These are phyloP conservation scores for Diaporthe helianthi DNA, from an alignment of 2,329 filamentous ascomycete species.

Conservation along the genomic window DNA sequence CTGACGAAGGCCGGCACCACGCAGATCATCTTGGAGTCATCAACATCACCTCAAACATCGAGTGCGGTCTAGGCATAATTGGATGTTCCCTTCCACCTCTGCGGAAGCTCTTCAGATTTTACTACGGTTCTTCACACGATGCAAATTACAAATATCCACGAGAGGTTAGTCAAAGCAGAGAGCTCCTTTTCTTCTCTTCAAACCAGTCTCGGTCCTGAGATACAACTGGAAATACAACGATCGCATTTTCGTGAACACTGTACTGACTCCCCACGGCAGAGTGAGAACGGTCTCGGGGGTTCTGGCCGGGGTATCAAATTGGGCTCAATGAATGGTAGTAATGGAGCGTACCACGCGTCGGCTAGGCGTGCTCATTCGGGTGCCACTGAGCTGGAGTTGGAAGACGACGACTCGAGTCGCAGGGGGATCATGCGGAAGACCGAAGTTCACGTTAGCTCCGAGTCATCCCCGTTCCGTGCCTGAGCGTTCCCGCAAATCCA, in stretches of 20 bases:
- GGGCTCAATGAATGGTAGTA: not conserved
- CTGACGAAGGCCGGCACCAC: not conserved
- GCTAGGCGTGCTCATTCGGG: not conserved
- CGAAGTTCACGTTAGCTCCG: not conserved
- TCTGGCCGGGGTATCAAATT: not conserved
- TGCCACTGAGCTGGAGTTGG: not conserved
- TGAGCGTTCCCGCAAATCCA: not conserved
- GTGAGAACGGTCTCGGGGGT: not conserved
- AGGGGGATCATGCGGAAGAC: constrained; percentile 4
- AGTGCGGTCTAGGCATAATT: not conserved
- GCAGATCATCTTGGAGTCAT: not conserved
- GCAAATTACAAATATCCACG: not conserved
- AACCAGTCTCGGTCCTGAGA: not conserved
- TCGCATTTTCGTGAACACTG: not conserved
- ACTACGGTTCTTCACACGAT: not conserved
- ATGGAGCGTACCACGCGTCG: not conserved
- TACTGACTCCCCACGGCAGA: not conserved
- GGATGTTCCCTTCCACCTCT: constrained; percentile 5
- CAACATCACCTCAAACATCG: constrained; percentile 4
- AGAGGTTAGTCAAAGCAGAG: not conserved
- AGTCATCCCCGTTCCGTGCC: not conserved
- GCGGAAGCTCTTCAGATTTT: not conserved
- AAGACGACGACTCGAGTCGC: not conserved
- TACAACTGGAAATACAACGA: not conserved
- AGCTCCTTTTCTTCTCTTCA: too few relatives aligned